Conservation (phyloP, 1,284 basidiomycete species). For the Tilletia setariae region DNA sequence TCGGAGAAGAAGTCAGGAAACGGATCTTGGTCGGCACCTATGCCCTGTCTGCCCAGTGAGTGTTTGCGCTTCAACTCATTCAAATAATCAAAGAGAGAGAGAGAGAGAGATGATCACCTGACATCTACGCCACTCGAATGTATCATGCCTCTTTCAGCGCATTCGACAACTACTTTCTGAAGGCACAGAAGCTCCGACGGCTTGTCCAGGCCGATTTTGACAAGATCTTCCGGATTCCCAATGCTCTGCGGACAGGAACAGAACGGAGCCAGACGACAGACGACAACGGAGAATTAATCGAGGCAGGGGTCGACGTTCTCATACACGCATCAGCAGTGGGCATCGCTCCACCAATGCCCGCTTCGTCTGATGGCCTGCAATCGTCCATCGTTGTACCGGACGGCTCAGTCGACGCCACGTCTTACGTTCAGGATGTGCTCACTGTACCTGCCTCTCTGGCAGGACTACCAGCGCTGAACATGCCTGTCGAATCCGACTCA, state of each 20-base stretch:
- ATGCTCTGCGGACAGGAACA: slow-evolving; percentile 55
- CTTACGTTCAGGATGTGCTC: slow-evolving; percentile 84
- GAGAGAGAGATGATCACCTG: no score
- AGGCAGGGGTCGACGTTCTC: slow-evolving; percentile 68
- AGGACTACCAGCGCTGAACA: slow-evolving; percentile 75
- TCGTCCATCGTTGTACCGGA: neutral
- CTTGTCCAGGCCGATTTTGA: slow-evolving; percentile 73
- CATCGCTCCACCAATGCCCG: slow-evolving; percentile 37
- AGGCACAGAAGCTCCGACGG: slow-evolving; percentile 77
- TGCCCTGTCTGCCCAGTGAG: slow-evolving; percentile 84
- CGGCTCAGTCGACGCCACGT: neutral
- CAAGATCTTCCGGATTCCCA: slow-evolving; percentile 64
- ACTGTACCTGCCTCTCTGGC: slow-evolving; percentile 88
- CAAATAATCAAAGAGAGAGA: no score
- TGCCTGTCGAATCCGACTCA: slow-evolving; percentile 59
- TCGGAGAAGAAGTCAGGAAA: slow-evolving; percentile 81
- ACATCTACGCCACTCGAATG: no score
- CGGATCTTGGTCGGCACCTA: slow-evolving; percentile 89
- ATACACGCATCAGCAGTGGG: slow-evolving; percentile 64
- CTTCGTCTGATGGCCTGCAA: neutral
- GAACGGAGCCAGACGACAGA: slow-evolving; percentile 55
- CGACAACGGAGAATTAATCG: neutral
- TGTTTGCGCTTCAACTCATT: no score
- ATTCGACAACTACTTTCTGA: slow-evolving; percentile 93
- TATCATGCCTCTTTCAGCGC: no score